Base-by-base conservation (phyloP, 2,329 filamentous ascomycete genomes). In the Mariannaea elegans region DNA sequence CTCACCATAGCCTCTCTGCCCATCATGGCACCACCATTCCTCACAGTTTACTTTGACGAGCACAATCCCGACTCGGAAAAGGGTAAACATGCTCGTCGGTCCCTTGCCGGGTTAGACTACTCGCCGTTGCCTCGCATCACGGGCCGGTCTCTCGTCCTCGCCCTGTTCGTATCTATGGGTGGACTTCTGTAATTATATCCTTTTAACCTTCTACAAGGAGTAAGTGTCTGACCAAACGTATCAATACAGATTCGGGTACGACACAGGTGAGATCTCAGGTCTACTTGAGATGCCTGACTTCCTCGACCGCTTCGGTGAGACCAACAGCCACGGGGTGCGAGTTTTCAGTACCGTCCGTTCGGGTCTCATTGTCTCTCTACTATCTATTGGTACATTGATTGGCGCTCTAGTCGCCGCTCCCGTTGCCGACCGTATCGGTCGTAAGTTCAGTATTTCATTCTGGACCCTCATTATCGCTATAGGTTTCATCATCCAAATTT, bases 401-500 rank as follows among this genome's bases (percentile, higher is more conserved):
- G 87, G 87, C 21, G 86, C 87, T 7, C 74, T 90, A 1, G 66
- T 80, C 23, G 83, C 82, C n/a, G 87, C 87, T 1, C 86, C 85
- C 3, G 76, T 91, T 12, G 85, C 88, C n/a, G 88, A 91, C 68
- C 80, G 76, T 14, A 80, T 91, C 50, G 89, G 89, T 18, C 85
- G 89, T 47, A 83, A 84, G 42, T 78, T 82, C 44, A 87, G 86
- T 31, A 90, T 92, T 58, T 84, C 84, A 2, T 76, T 84, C 54
- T 89, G 87, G 76, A 84, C 83, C 57, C 74, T 87, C 55, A 79
- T 90, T 49, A 86, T 86, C 65, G 84, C 84, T 34, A 71, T 90
- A 19, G 89, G 89, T 19, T 89, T 90, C 64, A 79, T 91, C n/a
- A 83, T 92, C 16, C 87, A 90, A 66, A 87, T 90, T 57, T 80